Percentiles rank a stretch among this genome's conserved stretches.
Evolutionary conservation across 1,284 basidiomycete genomes (phyloP).

Genomic region (Trichosporon coremiiforme): DNA sequence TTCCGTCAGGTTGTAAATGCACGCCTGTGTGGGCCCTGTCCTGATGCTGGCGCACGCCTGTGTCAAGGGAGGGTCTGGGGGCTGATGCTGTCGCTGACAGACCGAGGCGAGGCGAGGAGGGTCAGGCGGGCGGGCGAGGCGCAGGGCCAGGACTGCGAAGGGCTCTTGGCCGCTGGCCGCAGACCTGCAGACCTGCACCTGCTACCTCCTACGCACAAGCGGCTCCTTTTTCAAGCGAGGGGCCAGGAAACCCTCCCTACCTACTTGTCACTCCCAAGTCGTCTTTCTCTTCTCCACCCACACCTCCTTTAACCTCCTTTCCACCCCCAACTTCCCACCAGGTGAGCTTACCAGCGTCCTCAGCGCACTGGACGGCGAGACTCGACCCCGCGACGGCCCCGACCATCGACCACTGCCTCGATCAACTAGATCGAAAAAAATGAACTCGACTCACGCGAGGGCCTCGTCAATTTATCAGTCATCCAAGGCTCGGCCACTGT

Average conservation of each 20-base stretch:
- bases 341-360: slow-evolving; percentile 17
- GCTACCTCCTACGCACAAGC: not conserved
- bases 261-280: not conserved
- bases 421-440: not conserved
- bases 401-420: not conserved
- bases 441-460: not conserved
- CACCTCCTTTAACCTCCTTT: not conserved
- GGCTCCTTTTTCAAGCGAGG: slow-evolving; percentile 13
- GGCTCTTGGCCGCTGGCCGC: not conserved
- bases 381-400: not conserved
- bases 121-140: not conserved
- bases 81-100: not conserved
- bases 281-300: slow-evolving; percentile 4
- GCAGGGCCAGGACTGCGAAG: not conserved
- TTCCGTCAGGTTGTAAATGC: not conserved
- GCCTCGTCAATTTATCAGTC: slow-evolving; percentile 1
- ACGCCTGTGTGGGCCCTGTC: slow-evolving; percentile 2
- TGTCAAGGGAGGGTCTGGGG: slow-evolving; percentile 7
- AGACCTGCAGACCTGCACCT: slow-evolving; percentile 2
- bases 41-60: not conserved
- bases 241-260: not conserved
- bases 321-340: slow-evolving; percentile 13
- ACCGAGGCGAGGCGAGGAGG: not conserved
- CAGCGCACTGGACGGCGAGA: not conserved
- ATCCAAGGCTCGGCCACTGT: not conserved